Evolutionary conservation across 1,284 basidiomycete genomes (phyloP), one percentile per base, ranked within the genome.

Genomic region (Cystobasidium sp.): DNA sequence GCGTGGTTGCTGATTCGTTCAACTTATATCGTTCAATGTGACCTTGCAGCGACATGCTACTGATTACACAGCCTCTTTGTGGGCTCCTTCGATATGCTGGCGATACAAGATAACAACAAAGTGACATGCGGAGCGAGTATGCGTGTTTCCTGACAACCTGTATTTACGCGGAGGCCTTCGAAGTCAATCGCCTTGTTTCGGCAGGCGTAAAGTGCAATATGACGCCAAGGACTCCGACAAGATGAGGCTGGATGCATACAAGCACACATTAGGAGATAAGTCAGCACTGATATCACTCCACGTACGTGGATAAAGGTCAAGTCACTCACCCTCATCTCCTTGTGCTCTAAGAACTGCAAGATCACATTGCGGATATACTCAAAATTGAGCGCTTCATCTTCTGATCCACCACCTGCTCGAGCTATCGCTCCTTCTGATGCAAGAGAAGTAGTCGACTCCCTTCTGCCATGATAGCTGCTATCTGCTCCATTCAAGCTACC

Each of bases 341-440:
- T 91, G 83, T 93, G 89, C 81, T 94, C 92, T 65, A 94, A 83
- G 84, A 97, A 97, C 81, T 97, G 94, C 55, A 97, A 81, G 67
- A 97, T 92, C 44, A 97, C 91, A 82, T 97, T 97, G 75, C 94
- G 86, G 47, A 97, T 84, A 83, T 97, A 97, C 83, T 97, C 94
- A n/a, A 95, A 85, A 80, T 95, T 97, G 74, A 97, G 87, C 76
- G 95, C 93, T 79, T 95, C 93, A 56, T 86, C 85, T 37, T 93
- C 91, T n/a, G 87, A 86, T 61, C 24, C 37, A n/a, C 31, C 64
- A 22, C 49, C 49, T 9, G 64, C 64, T 24, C 64, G 64, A 53
- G 64, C 64, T 7, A 66, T 22, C 16, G 64, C 47, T 46, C 49
- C 47, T 66, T 66, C 49, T 20, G 49, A 66, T 8, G 37, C 43